Evolutionary conservation across 345 rosid species (phyloP), one percentile per base, ranked within the genome.

Genomic region (Populus euphratica): DNA sequence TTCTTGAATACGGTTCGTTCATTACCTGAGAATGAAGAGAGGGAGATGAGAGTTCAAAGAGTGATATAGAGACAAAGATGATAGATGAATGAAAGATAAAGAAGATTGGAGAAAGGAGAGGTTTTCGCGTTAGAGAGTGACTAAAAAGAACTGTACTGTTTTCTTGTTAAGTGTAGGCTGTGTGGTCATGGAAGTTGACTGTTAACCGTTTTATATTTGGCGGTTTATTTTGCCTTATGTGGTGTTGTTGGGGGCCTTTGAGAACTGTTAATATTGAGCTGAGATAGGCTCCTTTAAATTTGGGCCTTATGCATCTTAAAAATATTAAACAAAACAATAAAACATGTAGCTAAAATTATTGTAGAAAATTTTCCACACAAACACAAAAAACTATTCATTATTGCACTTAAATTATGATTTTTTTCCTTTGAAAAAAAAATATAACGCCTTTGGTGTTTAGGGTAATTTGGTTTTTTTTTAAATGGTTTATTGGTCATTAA

Each of bases 121-220:
- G 41, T 27, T 31, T 59, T 74, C 47, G 63, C 36, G 38, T 36
- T 76, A 8, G 59, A 69, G 80, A 23, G 66, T 14, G 36, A 73
- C 16, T 52, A 23, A 76, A 33, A 76, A 75, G 65, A 81, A 84
- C 83, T 88, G 80, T 73, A 82, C 89, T 86, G 75, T 56, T 21
- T 83, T 47, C 80, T 80, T 72, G 75, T 13, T 31, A 31, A 9
- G 20, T 35, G 69, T 8, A n/a, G 20, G 61, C 25, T 54, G 10
- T 54, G 61, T 8, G 25, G 61, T 54, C 61, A 54, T 21, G 61
- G 61, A 20, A 54, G 61, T 7, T 54, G 25, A 54, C 61, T 20
- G 61, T 2, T 54, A 21, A 54, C 61, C 21, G 61, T 21, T 54
- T 21, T 7, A 54, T 54, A 21, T 54, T 54, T 54, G 25, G 61